phyloP scores from a whole-genome alignment of 768 basidiomycete species.

The Rhodotorula sphaerocarpa region DNA sequence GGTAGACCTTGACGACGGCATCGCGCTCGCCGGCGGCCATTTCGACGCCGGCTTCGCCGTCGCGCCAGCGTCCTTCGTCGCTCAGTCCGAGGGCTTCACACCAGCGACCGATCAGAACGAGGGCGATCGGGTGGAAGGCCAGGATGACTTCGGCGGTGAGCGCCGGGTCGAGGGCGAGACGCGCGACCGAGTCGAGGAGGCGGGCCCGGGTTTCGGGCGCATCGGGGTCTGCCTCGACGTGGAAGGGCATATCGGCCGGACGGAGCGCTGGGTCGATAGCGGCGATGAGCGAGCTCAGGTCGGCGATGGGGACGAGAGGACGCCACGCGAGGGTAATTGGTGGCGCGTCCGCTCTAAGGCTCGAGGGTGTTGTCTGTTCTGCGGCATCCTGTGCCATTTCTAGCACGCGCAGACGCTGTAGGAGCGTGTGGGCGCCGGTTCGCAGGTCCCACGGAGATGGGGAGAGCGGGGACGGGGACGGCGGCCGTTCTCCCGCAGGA shows the following conservation, averaged over 20 bases:
- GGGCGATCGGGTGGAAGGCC: conserved; percentile 64
- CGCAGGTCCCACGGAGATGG: conserved; percentile 2
- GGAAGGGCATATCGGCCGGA: conserved; percentile 6
- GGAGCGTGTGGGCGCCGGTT: background rate
- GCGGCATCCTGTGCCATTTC: background rate
- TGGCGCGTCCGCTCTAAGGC: background rate
- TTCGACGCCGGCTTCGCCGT: conserved; percentile 17
- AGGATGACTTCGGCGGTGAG: conserved; percentile 58
- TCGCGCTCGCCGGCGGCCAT: conserved; percentile 39
- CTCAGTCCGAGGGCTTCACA: conserved; percentile 50
- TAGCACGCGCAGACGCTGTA: background rate
- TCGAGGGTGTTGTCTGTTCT: background rate
- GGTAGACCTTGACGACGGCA: conserved; percentile 45
- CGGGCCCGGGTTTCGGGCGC: background rate
- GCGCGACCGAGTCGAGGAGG: conserved; percentile 55
- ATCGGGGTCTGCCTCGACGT: background rate
- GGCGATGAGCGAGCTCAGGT: conserved; percentile 18
- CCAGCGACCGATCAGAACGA: conserved; percentile 78
- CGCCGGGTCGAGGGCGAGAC: conserved; percentile 55
- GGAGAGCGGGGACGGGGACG: background rate
- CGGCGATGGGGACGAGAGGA: conserved; percentile 22
- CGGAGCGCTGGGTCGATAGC: background rate
- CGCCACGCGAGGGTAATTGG: conserved; percentile 6
- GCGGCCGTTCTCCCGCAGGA: background rate
- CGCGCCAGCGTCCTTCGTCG: conserved; percentile 36